These are phyloP conservation scores for Mycena filopes DNA, from an alignment of 768 basidiomycete genomes.

Conservation along the genomic window DNA sequence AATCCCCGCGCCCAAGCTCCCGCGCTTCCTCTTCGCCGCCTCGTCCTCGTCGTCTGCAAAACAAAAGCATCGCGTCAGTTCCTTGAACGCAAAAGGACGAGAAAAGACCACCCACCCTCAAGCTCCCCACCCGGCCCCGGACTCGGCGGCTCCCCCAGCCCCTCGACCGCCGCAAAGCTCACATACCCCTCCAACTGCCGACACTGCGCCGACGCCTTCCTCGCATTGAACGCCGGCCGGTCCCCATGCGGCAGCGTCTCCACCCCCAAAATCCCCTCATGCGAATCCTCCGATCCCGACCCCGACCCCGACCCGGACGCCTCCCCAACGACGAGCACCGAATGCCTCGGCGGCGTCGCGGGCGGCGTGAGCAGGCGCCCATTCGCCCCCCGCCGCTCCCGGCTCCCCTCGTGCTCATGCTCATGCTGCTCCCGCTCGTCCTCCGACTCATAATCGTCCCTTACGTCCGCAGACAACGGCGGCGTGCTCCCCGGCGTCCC, in stretches of 20 bases:
- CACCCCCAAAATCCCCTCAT: no score
- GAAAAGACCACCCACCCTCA: not conserved
- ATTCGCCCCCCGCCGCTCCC: conserved; percentile 23
- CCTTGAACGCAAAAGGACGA: not conserved
- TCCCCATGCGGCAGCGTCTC: not conserved
- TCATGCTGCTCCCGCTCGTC: conserved; percentile 37
- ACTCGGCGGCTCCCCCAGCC: conserved; percentile 67
- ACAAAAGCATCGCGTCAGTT: not conserved
- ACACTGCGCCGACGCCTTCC: conserved; percentile 68
- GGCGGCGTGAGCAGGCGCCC: conserved; percentile 37
- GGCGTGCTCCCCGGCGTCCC: conserved; percentile 33
- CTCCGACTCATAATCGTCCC: conserved; percentile 13
- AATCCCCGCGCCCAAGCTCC: conserved; percentile 26
- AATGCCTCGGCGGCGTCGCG: conserved; percentile 42
- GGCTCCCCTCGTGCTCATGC: conserved; percentile 31
- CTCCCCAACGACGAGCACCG: conserved; percentile 35
- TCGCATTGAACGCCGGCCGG: conserved; percentile 67
- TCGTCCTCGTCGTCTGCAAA: conserved; percentile 11
- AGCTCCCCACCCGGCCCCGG: conserved; percentile 18
- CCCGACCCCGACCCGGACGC: conserved; percentile 31
- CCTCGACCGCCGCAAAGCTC: conserved; percentile 74
- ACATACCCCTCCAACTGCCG: conserved; percentile 71
- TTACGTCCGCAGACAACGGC: conserved; percentile 29
- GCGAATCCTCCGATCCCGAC: not conserved
- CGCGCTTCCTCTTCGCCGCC: conserved; percentile 7